Conservation (phyloP, 2,329 filamentous ascomycete species). For the Curvularia lunata region DNA sequence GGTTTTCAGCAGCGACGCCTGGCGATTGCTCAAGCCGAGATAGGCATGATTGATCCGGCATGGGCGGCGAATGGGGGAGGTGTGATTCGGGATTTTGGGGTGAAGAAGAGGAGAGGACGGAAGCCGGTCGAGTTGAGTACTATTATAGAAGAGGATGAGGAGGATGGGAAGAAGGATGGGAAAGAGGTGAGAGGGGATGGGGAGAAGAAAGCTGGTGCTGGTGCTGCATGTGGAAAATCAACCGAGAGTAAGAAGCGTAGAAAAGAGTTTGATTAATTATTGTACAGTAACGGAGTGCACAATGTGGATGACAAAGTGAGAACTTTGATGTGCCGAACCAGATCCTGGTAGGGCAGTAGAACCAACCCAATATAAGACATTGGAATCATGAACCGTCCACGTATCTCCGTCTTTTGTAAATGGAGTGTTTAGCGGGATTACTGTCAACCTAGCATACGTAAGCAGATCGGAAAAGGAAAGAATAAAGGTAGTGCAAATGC, state of each 20-base stretch:
- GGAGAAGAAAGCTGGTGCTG: background rate
- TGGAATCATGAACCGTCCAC: background rate
- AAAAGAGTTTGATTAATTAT: background rate
- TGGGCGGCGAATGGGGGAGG: conserved; percentile 5
- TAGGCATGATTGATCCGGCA: conserved; percentile 1
- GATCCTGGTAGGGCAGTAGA: background rate
- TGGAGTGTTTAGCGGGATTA: conserved; percentile 8
- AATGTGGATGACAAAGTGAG: background rate
- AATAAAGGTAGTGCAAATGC: background rate
- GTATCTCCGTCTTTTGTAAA: background rate
- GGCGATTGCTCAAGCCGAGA: background rate
- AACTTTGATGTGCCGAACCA: background rate
- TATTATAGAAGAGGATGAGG: background rate
- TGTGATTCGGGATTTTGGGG: background rate
- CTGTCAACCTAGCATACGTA: conserved; percentile 9
- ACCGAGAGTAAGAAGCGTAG: background rate
- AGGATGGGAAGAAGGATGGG: background rate
- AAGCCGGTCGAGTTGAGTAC: too few relatives aligned
- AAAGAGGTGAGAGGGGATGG: too few relatives aligned
- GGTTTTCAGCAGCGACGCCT: background rate
- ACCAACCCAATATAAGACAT: background rate
- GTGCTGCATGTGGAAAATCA: too few relatives aligned
- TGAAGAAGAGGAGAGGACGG: background rate
- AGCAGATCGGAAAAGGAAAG: background rate
- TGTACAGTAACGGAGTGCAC: background rate